Base-by-base conservation (phyloP, 2,329 filamentous ascomycete genomes). In the Endothia cerciana region DNA sequence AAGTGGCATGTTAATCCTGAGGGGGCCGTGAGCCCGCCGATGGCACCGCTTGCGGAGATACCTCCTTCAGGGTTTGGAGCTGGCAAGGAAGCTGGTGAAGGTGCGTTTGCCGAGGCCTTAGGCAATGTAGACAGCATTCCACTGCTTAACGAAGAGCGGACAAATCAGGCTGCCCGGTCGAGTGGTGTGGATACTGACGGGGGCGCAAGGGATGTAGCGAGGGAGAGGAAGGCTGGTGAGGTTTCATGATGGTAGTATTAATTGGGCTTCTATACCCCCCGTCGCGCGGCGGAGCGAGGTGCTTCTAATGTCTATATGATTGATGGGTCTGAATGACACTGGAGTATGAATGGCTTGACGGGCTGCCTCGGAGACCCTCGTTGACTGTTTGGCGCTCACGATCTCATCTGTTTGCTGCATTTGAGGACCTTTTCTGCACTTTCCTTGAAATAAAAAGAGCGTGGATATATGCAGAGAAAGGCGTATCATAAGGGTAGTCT, bases 1-100 rank as follows among this genome's bases (percentile, higher is more conserved):
- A 94, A 93, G 76, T 96, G 93, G 92, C 93, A 97, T 77, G 83
- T 81, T 68, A 41, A 36, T 5, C 83, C 86, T 1, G 85, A 87
- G 71, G 82, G 72, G 10, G 74, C 73, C 65, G 65, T 76, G n/a
- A 74, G 74, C 25, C 81, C 80, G 0, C 51, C 76, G 17, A 72
- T 80, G 70, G 77, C 76, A 25, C 79, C 82, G 3, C 76, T 73
- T 36, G 70, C 69, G 6, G 71, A 65, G 13, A 7, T 55, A 45
- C n/a, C 72, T 70, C 56, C 66, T 17, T 4, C 17, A 4, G 47
- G 25, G 33, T 40, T 4, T 51, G 47, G 17, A 33, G 28, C 51
- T 33, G 69, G 59, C 55, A 69, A 71, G 36, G 68, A 69, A 36
- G 68, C 62, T 13, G 62, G 71, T 22, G 70, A 62, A 33, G 68